Evolutionary conservation across 176 grass and related monocot species (phyloP).

Genomic region (Miscanthus lutarioriparius): DNA sequence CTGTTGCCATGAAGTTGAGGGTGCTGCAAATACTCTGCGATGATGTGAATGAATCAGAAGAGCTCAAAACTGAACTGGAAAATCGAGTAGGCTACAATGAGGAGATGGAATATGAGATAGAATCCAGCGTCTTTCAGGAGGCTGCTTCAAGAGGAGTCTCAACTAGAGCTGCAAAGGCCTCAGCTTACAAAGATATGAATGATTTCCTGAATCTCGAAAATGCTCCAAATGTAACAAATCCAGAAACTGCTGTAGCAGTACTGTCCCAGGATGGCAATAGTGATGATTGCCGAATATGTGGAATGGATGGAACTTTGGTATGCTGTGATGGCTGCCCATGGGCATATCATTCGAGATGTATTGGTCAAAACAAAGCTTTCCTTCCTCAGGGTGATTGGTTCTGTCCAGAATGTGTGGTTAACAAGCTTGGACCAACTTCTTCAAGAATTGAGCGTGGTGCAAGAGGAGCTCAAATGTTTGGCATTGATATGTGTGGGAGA

Average conservation of each 20-base stretch:
- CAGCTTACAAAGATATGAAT: conserved; percentile 37
- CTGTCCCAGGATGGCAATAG: conserved; percentile 81
- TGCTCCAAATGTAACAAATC: conserved; percentile 31
- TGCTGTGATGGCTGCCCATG: conserved; percentile 93
- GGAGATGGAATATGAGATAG: conserved; percentile 63
- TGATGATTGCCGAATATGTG: conserved; percentile 93
- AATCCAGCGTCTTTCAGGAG: conserved; percentile 29
- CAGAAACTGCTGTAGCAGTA: conserved; percentile 37
- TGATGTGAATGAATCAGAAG: conserved; percentile 75
- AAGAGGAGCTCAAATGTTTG: conserved; percentile 79
- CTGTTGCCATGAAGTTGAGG: conserved; percentile 65
- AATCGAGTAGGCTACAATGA: conserved; percentile 64
- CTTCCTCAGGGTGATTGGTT: conserved; percentile 81
- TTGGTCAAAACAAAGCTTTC: conserved; percentile 81
- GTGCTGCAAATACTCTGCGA: conserved; percentile 95
- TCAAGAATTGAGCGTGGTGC: conserved; percentile 75
- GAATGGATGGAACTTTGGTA: conserved; percentile 97
- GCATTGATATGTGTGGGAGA: conserved; percentile 65
- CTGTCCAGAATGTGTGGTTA: conserved; percentile 87
- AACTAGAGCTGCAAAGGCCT: conserved; percentile 47
- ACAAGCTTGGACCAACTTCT: conserved; percentile 71
- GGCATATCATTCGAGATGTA: conserved; percentile 98
- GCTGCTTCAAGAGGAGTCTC: conserved; percentile 39
- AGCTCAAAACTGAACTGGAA: conserved; percentile 88
- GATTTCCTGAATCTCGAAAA: conserved; percentile 29